phyloP scores from a whole-genome alignment of 106 monocot species.

The Acorus calamus region DNA sequence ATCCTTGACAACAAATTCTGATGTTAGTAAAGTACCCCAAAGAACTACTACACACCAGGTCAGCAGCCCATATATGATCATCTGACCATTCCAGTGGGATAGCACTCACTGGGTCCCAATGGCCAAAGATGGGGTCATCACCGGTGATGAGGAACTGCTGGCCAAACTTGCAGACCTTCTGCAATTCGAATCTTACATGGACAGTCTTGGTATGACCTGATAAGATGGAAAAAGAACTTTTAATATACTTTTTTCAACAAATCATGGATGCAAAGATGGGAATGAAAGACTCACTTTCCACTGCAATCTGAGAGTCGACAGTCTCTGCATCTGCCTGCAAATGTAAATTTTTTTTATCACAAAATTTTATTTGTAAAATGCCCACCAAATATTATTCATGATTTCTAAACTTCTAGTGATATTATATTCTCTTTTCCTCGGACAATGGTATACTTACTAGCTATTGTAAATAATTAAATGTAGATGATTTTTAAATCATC shows the following conservation, averaged over 20 bases:
- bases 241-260: background rate
- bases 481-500: too few species aligned
- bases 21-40: background rate
- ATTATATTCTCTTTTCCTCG: too few species aligned
- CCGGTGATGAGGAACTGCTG: slow-evolving; percentile 52
- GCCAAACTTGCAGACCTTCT: slow-evolving; percentile 50
- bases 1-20: too few species aligned
- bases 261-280: background rate
- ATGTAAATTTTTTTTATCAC: background rate
- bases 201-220: slow-evolving; percentile 26
- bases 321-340: slow-evolving; percentile 3
- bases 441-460: too few species aligned
- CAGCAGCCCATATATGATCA: slow-evolving; percentile 47
- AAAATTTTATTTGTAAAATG: background rate
- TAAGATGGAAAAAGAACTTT: background rate
- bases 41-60: slow-evolving; percentile 27
- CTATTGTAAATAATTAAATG: too few species aligned
- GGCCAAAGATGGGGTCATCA: slow-evolving; percentile 32
- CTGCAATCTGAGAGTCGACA: background rate
- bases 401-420: too few species aligned
- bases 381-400: background rate
- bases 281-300: background rate
- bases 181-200: slow-evolving; percentile 45
- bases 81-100: slow-evolving; percentile 58
- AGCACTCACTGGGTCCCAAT: slow-evolving; percentile 46